These are phyloP conservation scores for Scopulariopsis brevicaulis DNA, from an alignment of 2,329 filamentous ascomycete genomes.

Conservation along the genomic window DNA sequence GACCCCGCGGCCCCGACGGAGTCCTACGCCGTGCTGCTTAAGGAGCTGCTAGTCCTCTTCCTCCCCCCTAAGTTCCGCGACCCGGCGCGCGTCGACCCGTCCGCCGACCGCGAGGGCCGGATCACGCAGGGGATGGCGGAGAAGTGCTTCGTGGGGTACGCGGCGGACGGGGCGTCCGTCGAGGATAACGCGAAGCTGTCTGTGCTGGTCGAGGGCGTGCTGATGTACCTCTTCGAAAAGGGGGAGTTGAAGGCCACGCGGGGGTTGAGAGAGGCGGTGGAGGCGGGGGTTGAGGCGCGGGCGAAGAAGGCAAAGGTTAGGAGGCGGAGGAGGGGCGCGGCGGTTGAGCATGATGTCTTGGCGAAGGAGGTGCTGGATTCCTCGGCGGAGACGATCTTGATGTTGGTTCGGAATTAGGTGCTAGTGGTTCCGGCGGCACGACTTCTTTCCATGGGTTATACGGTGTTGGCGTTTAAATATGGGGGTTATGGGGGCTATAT, in stretches of 20 bases:
- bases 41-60: constrained; percentile 31
- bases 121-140: constrained; percentile 35
- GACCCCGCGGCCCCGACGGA: constrained; percentile 21
- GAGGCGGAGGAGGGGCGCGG: constrained; percentile 17
- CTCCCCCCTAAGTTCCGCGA: constrained; percentile 27
- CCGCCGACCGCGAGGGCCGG: constrained; percentile 21
- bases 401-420: constrained; percentile 17
- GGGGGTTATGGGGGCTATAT: background rate
- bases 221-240: background rate
- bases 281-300: constrained; percentile 35
- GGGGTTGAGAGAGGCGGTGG: constrained; percentile 25
- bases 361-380: constrained; percentile 30
- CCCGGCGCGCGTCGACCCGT: constrained; percentile 25
- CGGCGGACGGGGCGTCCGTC: constrained; percentile 47
- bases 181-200: constrained; percentile 66
- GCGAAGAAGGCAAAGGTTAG: constrained; percentile 32
- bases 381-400: constrained; percentile 29
- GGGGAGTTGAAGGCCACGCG: background rate
- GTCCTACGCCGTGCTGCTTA: constrained; percentile 31
- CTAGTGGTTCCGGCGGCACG: background rate
- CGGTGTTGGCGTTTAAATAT: background rate
- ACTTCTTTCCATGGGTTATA: background rate
- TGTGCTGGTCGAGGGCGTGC: constrained; percentile 48
- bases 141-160: constrained; percentile 52
- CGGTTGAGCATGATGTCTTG: constrained; percentile 22